Conservation (phyloP, 768 basidiomycete genomes). For the Macrolepiota dolichaula region DNA sequence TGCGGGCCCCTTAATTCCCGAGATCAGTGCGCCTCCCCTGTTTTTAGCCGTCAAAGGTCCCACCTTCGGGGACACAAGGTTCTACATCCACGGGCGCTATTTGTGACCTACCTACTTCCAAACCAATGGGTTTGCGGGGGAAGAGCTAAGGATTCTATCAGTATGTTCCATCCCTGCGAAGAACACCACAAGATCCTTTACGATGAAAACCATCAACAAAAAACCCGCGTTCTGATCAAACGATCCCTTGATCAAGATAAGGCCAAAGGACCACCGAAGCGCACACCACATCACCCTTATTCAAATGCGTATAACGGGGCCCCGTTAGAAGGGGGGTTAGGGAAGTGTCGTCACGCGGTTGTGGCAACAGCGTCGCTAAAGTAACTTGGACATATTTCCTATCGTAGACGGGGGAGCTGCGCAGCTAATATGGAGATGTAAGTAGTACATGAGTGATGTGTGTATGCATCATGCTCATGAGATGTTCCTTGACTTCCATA, state of each 20-base stretch:
- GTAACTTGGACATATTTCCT: neutral
- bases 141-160: conserved; percentile 1
- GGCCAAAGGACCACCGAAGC: neutral
- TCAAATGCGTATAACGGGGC: neutral
- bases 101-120: neutral
- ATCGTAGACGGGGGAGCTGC: neutral
- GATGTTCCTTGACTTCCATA: neutral
- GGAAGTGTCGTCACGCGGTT: neutral
- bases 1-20: conserved; percentile 1
- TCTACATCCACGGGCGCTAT: neutral
- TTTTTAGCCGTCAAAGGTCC: neutral
- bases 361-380: neutral
- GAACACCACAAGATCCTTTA: neutral
- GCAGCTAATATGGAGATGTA: neutral
- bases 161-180: neutral
- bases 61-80: neutral
- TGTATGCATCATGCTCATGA: neutral
- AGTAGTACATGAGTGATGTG: too few relatives aligned
- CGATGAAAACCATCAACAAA: neutral
- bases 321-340: neutral
- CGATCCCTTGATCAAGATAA: neutral
- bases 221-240: neutral
- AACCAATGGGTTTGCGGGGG: neutral
- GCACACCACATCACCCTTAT: neutral
- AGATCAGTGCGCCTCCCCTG: neutral